Base-by-base conservation (phyloP, 1,139 yeast species). In the Kodamaea sp. region DNA sequence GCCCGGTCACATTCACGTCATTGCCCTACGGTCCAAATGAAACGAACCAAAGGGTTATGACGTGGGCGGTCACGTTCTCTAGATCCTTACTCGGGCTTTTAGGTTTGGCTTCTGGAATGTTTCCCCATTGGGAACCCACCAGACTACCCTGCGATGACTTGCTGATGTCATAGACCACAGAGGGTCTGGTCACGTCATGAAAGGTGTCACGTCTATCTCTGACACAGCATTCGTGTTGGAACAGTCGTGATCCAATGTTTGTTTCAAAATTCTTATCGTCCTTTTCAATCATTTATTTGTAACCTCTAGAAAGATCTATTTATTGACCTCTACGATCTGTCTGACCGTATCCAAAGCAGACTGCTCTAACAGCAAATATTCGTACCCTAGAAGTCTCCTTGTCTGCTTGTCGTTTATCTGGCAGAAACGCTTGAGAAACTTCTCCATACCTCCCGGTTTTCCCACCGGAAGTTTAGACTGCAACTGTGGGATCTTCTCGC, bases 271-370 rank as follows among this genome's bases (percentile, higher is more conserved):
- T 19, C 8, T 19, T 19, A 7, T 19, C 9, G 7, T 7, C 21
- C 9, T 7, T 19, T 7, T 9, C 21, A 19, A 19, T 7, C 7
- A 9, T 7, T 9, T 19, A 9, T 19, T 19, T 19, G 21, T 19
- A 19, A 9, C 21, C n/a, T n/a, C n/a, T n/a, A n/a, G n/a, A 19
- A 19, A 7, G 8, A 7, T 19, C 24, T 6, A 24, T 6, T 11
- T 13, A 21, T 24, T 21, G 15, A 53, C 53, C 11, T 53, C 53
- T 38, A 69, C 42, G 29, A 73, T 63, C 46, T 75, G 80, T 18
- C 47, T 38, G 18, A 71, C 66, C 1, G 78, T 57, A 48, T 74
- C 80, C 34, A 47, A 46, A n/a, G 73, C 58, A 5, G 70, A 52
- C 18, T 59, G 43, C 29, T 66, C 66, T 37, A 74, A 51, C 16